These are phyloP conservation scores for Cymodocea nodosa DNA, from an alignment of 116 monocot genomes.

Conservation along the genomic window DNA sequence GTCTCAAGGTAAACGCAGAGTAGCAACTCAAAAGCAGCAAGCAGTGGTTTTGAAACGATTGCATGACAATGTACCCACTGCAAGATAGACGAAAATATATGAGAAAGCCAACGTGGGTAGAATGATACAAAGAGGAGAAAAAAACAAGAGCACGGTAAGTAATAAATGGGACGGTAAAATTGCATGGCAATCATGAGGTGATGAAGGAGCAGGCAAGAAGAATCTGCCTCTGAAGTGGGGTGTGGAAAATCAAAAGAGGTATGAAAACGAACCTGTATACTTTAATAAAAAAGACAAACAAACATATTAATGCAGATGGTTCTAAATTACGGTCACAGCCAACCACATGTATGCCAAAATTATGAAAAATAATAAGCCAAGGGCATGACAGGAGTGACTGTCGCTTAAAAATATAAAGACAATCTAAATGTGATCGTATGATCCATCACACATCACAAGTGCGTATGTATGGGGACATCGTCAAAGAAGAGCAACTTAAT, in stretches of 20 bases:
- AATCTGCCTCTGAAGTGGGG: conserved; percentile 71
- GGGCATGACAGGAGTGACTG: not conserved
- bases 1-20: conserved; percentile 87
- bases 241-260: conserved; percentile 88
- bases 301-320: not conserved
- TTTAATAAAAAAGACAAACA: not conserved
- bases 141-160: too few relatives aligned
- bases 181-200: conserved; percentile 92
- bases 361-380: too few relatives aligned
- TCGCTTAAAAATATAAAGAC: not conserved
- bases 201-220: conserved; percentile 90
- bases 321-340: not conserved
- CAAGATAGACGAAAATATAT: not conserved
- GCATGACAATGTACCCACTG: conserved; percentile 99
- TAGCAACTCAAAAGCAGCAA: conserved; percentile 85
- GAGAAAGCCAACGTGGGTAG: too few relatives aligned
- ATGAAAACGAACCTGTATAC: conserved; percentile 60
- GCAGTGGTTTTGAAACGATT: conserved; percentile 70
- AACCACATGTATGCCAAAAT: not conserved
- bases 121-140: too few relatives aligned
- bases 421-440: too few relatives aligned
- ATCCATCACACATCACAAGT: too few relatives aligned
- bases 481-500: too few relatives aligned
- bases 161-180: conserved; percentile 5
- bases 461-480: too few relatives aligned